Evolutionary conservation across 306 rosid genomes (phyloP).

Genomic region (barrel medic (Medicago truncatula)): DNA sequence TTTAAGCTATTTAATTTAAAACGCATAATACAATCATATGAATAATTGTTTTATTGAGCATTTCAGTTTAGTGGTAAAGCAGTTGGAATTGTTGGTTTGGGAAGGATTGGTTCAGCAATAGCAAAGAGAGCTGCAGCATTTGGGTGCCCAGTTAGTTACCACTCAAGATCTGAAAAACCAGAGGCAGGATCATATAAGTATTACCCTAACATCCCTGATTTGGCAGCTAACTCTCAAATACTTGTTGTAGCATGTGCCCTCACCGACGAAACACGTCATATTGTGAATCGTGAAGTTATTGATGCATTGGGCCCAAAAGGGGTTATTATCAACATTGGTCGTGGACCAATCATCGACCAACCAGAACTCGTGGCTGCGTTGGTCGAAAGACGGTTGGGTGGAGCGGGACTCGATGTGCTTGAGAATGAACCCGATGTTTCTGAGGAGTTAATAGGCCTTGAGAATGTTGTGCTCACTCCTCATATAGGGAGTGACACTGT

Average conservation of each 20-base stretch:
- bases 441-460: conserved; percentile 55
- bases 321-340: conserved; percentile 66
- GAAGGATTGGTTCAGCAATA: conserved; percentile 76
- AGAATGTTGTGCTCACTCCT: conserved; percentile 68
- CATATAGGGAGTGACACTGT: conserved; percentile 68
- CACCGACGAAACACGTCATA: conserved; percentile 62
- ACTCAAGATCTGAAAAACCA: conserved; percentile 59
- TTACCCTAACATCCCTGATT: conserved; percentile 53
- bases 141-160: conserved; percentile 62
- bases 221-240: conserved; percentile 59
- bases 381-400: conserved; percentile 61
- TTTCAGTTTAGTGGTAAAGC: conserved; percentile 72
- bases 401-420: conserved; percentile 82
- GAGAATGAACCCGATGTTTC: conserved; percentile 72
- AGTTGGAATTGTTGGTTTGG: conserved; percentile 77
- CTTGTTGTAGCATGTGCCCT: conserved; percentile 65
- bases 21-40: neutral
- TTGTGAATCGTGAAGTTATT: conserved; percentile 62
- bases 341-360: conserved; percentile 61
- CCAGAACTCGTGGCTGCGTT: conserved; percentile 67
- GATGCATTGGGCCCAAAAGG: conserved; percentile 74
- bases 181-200: conserved; percentile 53
- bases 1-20: neutral
- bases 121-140: conserved; percentile 72
- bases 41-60: conserved; percentile 2